Evolutionary conservation across 2,329 filamentous ascomycete genomes (phyloP).

Genomic region (Neoscytalidium dimidiatum): DNA sequence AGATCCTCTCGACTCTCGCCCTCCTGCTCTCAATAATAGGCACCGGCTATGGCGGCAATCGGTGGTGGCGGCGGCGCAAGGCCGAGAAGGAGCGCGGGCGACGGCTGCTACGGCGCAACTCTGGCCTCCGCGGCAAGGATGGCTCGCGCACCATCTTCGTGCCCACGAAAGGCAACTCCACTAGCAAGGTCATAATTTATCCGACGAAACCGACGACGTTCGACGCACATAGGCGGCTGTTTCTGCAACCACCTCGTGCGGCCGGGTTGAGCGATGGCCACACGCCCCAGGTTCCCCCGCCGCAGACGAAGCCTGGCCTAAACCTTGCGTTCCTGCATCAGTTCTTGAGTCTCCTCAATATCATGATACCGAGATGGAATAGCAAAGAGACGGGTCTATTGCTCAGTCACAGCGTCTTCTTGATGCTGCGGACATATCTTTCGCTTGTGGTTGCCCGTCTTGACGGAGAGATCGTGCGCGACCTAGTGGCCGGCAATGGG

Average conservation of each 20-base stretch:
- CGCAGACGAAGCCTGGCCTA: conserved; percentile 88
- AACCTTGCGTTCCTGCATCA: conserved; percentile 97
- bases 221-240: conserved; percentile 90
- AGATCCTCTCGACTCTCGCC: conserved; percentile 73
- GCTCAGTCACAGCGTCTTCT: conserved; percentile 83
- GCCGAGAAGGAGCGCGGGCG: conserved; percentile 81
- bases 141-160: conserved; percentile 94
- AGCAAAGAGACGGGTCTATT: conserved; percentile 94
- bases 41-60: conserved; percentile 74
- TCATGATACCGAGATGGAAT: conserved; percentile 94
- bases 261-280: conserved; percentile 71
- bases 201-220: conserved; percentile 92
- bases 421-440: conserved; percentile 90
- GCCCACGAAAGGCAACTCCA: conserved; percentile 76
- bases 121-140: conserved; percentile 90
- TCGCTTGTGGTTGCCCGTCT: conserved; percentile 89
- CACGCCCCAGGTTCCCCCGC: conserved; percentile 71
- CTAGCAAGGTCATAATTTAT: conserved; percentile 87
- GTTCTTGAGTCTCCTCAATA: conserved; percentile 92
- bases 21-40: conserved; percentile 78
- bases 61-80: conserved; percentile 71
- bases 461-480: conserved; percentile 93
- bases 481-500: conserved; percentile 93
- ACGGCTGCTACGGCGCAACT: conserved; percentile 85
- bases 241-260: conserved; percentile 85